Conservation (phyloP, 306 rosid genomes). For the Macrotyloma uniflorum region DNA sequence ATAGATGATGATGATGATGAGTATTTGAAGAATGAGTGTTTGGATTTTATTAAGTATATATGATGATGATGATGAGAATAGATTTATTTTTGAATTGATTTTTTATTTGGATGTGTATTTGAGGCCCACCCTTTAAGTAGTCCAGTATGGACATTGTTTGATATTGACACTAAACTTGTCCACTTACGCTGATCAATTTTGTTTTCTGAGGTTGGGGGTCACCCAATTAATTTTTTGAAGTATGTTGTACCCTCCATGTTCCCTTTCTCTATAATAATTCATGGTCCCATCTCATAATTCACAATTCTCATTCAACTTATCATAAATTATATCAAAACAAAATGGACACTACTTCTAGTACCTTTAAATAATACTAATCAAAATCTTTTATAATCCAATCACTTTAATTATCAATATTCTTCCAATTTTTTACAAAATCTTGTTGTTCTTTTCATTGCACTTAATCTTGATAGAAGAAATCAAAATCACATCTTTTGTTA, state of each 20-base stretch:
- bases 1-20: too few relatives aligned
- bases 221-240: conserved; percentile 26
- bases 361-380: too few relatives aligned
- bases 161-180: conserved; percentile 45
- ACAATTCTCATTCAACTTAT: conserved; percentile 30
- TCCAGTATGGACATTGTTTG: conserved; percentile 38
- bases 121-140: conserved; percentile 40
- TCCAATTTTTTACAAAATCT: too few relatives aligned
- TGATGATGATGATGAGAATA: too few relatives aligned
- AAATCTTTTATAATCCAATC: too few relatives aligned
- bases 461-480: too few relatives aligned
- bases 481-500: too few relatives aligned
- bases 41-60: too few relatives aligned
- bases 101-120: background rate
- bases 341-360: background rate
- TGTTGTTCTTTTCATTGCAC: too few relatives aligned
- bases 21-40: too few relatives aligned
- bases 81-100: background rate
- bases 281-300: conserved; percentile 38
- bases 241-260: conserved; percentile 37
- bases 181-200: conserved; percentile 19
- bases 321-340: conserved; percentile 11
- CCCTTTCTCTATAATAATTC: conserved; percentile 35
- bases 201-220: conserved; percentile 25
- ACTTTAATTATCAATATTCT: too few relatives aligned